phyloP scores from a whole-genome alignment of 352 stramenopile genomes.

The Globisporangium lucens region DNA sequence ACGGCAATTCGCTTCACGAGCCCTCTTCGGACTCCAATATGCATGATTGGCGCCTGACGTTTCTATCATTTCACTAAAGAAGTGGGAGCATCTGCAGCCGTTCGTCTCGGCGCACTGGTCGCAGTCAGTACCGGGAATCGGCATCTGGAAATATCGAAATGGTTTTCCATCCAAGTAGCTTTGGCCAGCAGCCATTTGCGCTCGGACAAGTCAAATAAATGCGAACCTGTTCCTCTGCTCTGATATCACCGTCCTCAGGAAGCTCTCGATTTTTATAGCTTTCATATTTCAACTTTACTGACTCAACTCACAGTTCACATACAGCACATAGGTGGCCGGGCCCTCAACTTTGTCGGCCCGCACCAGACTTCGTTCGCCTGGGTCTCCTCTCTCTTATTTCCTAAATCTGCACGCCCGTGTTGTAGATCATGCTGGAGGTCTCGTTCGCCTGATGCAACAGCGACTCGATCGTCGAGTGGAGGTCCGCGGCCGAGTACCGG shows the following conservation, averaged over 20 bases:
- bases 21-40: too few species aligned
- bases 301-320: background rate
- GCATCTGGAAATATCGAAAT: too few species aligned
- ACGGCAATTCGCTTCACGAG: too few species aligned
- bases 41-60: too few species aligned
- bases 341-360: background rate
- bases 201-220: background rate
- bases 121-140: too few species aligned
- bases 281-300: slow-evolving; percentile 3
- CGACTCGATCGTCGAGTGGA: slow-evolving; percentile 74
- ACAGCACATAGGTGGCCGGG: background rate
- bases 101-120: too few species aligned
- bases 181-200: background rate
- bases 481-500: slow-evolving; percentile 48
- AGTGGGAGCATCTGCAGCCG: too few species aligned
- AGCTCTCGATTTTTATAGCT: background rate
- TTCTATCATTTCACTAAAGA: too few species aligned
- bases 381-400: background rate
- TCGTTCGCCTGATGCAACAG: slow-evolving; percentile 63
- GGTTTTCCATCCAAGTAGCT: background rate
- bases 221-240: background rate
- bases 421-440: slow-evolving; percentile 56
- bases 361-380: background rate
- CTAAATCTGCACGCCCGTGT: slow-evolving; percentile 15
- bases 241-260: background rate